Percentiles rank a stretch among this genome's conserved stretches.
Evolutionary conservation across 208 protist genomes (phyloP).

Genomic region (Porcisia hertigi): DNA sequence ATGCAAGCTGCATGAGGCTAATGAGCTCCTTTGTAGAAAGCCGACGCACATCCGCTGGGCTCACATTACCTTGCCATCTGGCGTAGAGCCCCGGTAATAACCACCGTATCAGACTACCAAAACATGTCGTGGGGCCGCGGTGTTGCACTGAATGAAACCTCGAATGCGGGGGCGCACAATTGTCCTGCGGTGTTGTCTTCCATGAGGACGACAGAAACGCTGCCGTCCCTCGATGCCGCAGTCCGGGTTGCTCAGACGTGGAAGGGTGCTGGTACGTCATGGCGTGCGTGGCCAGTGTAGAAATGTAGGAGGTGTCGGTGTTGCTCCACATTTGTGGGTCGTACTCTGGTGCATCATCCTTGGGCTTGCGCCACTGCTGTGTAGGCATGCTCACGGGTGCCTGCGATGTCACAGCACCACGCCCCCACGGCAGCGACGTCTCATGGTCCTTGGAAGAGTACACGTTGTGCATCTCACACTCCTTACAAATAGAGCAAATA

Average conservation of each 20-base stretch:
- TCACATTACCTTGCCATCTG: slow-evolving; percentile 28
- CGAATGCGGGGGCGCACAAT: neutral
- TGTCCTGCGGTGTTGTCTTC: slow-evolving; percentile 5
- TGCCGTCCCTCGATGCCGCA: neutral
- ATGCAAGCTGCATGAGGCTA: slow-evolving; percentile 66
- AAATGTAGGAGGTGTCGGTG: slow-evolving; percentile 64
- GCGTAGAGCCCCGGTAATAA: slow-evolving; percentile 48
- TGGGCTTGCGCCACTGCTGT: slow-evolving; percentile 37
- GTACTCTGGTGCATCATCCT: slow-evolving; percentile 63
- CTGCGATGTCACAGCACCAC: neutral
- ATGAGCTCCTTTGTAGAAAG: slow-evolving; percentile 63
- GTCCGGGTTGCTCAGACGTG: neutral
- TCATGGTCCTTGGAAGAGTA: neutral
- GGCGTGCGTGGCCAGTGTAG: slow-evolving; percentile 34
- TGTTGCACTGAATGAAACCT: slow-evolving; percentile 38
- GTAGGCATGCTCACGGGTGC: neutral
- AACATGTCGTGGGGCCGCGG: slow-evolving; percentile 10
- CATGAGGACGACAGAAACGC: slow-evolving; percentile 26
- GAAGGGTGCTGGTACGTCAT: slow-evolving; percentile 13
- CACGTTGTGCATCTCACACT: neutral
- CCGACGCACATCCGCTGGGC: slow-evolving; percentile 17
- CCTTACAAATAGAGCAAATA: neutral
- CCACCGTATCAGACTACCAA: slow-evolving; percentile 26
- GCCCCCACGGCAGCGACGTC: neutral
- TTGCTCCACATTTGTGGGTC: slow-evolving; percentile 61